Evolutionary conservation across 202 grass and related monocot genomes (phyloP).

Genomic region (Hordeum pubiflorum): DNA sequence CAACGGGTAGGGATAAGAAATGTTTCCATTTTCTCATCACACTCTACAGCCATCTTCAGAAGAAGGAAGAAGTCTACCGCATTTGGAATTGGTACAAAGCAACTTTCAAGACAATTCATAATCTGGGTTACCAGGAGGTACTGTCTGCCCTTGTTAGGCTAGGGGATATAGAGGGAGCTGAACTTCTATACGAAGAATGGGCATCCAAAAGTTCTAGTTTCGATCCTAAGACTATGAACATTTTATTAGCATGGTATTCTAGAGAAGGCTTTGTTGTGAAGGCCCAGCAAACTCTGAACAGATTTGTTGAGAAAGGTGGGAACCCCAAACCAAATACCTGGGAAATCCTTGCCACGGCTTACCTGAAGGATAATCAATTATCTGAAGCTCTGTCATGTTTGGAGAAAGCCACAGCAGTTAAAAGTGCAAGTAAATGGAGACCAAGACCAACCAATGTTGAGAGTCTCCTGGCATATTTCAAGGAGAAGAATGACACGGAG

Average conservation of each 20-base stretch:
- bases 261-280: slow-evolving; percentile 53
- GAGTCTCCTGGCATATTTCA: slow-evolving; percentile 53
- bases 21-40: slow-evolving; percentile 79
- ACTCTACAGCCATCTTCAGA: slow-evolving; percentile 68
- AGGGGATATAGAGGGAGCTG: slow-evolving; percentile 68
- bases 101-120: slow-evolving; percentile 64
- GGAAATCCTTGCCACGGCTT: slow-evolving; percentile 74
- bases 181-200: slow-evolving; percentile 85
- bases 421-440: slow-evolving; percentile 57
- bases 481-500: slow-evolving; percentile 46
- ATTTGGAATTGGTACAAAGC: slow-evolving; percentile 94
- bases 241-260: slow-evolving; percentile 76
- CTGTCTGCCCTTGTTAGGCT: slow-evolving; percentile 61
- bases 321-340: slow-evolving; percentile 64
- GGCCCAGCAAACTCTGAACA: slow-evolving; percentile 50
- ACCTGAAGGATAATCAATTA: slow-evolving; percentile 47
- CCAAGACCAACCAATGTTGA: slow-evolving; percentile 51
- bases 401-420: slow-evolving; percentile 53
- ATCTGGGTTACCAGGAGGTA: slow-evolving; percentile 72
- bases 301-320: slow-evolving; percentile 68
- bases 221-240: slow-evolving; percentile 73
- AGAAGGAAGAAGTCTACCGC: slow-evolving; percentile 73
- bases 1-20: slow-evolving; percentile 60
- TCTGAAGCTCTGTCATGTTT: slow-evolving; percentile 61
- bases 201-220: slow-evolving; percentile 43